These are phyloP conservation scores for Spatholobus suberectus DNA, from an alignment of 306 rosid genomes.

Conservation along the genomic window DNA sequence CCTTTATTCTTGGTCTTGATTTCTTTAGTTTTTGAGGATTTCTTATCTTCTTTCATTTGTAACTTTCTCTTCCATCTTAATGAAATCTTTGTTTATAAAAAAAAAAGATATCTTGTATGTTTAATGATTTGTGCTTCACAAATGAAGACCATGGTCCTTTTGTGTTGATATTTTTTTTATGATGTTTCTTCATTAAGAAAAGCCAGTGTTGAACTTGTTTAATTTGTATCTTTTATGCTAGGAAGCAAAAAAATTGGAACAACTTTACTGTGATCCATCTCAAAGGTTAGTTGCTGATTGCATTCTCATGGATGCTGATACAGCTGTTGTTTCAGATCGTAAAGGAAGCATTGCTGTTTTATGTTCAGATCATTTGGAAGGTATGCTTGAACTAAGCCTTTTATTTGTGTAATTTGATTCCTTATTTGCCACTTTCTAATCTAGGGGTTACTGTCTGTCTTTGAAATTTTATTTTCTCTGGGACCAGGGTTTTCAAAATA, in stretches of 20 bases:
- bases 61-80: background rate
- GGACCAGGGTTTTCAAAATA: conserved; percentile 19
- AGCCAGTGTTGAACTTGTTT: conserved; percentile 39
- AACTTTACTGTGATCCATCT: conserved; percentile 80
- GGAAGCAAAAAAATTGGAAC: conserved; percentile 83
- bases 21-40: background rate
- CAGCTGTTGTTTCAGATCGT: conserved; percentile 94
- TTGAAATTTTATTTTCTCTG: conserved; percentile 27
- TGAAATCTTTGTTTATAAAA: background rate
- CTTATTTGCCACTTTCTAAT: conserved; percentile 3
- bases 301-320: conserved; percentile 79
- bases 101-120: background rate
- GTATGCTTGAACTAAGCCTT: conserved; percentile 51
- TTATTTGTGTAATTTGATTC: background rate
- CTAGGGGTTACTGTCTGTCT: background rate
- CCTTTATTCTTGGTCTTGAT: background rate
- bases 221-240: conserved; percentile 50
- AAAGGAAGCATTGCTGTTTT: conserved; percentile 91
- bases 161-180: conserved; percentile 21
- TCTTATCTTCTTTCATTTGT: background rate
- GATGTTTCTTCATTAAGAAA: conserved; percentile 4
- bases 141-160: conserved; percentile 24
- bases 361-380: conserved; percentile 76
- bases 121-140: conserved; percentile 6
- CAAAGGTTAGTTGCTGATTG: conserved; percentile 94